These are phyloP conservation scores for Ustilago bromivora DNA, from an alignment of 1,284 basidiomycete genomes.

Conservation along the genomic window DNA sequence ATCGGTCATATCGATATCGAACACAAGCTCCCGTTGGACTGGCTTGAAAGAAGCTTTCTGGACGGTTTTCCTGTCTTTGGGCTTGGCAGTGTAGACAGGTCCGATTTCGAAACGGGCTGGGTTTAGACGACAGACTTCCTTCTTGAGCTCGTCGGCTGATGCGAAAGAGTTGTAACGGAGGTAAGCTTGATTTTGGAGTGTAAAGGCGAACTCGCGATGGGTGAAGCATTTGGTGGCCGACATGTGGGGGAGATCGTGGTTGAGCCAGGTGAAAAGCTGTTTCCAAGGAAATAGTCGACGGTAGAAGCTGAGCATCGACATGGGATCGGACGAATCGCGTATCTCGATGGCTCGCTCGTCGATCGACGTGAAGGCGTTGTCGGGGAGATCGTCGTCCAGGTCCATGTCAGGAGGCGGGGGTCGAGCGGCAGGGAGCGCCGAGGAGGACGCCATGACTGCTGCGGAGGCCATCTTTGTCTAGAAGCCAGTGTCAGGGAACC, in stretches of 20 bases:
- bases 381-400: conserved; percentile 51
- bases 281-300: conserved; percentile 92
- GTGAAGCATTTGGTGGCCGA: conserved; percentile 74
- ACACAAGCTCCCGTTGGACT: conserved; percentile 89
- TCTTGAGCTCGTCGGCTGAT: conserved; percentile 88
- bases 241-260: conserved; percentile 79
- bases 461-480: conserved; percentile 48
- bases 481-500: neutral
- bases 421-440: conserved; percentile 45
- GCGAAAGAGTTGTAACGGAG: conserved; percentile 92
- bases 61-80: conserved; percentile 88
- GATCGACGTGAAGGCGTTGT: conserved; percentile 53
- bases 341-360: conserved; percentile 66
- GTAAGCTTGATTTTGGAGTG: conserved; percentile 89
- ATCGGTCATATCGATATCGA: conserved; percentile 99
- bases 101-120: conserved; percentile 90
- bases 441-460: conserved; percentile 37
- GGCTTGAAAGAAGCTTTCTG: conserved; percentile 82
- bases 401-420: conserved; percentile 61
- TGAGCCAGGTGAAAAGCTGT: conserved; percentile 92
- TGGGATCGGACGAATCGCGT: conserved; percentile 73
- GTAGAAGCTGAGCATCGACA: conserved; percentile 89
- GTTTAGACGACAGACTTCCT: conserved; percentile 73
- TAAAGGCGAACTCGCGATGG: conserved; percentile 96
- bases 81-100: conserved; percentile 90